A percentile compares a stretch with the other conserved stretches of the same genome.
Evolutionary conservation across 148 eudicot species (phyloP).

Genomic region (Vaccinium corymbosum): DNA sequence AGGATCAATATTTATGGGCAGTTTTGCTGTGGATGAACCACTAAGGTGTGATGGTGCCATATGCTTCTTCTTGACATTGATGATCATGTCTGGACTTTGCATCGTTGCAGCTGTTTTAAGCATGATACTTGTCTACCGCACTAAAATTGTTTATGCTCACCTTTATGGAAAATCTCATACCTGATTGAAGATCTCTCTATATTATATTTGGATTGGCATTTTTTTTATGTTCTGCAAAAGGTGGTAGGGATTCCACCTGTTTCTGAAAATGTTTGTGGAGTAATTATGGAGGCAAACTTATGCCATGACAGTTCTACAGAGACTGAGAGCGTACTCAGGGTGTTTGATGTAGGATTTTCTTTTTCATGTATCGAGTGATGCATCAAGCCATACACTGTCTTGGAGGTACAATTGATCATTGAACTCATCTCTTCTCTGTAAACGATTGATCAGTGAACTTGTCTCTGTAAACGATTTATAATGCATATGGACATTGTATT

Average conservation of each 20-base stretch:
- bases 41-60: constrained; percentile 70
- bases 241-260: neutral
- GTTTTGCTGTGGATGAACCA: constrained; percentile 44
- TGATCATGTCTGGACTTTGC: constrained; percentile 82
- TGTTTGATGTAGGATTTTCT: neutral
- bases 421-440: neutral
- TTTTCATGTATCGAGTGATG: neutral
- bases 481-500: neutral
- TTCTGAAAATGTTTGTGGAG: neutral
- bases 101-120: constrained; percentile 59
- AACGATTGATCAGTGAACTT: neutral
- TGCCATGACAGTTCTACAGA: neutral
- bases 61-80: constrained; percentile 75
- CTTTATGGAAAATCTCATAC: constrained; percentile 67
- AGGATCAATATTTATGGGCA: constrained; percentile 19
- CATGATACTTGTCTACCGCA: constrained; percentile 71
- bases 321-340: neutral
- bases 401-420: neutral
- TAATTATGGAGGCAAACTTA: constrained; percentile 5
- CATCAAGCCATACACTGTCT: neutral
- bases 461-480: neutral
- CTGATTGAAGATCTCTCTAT: constrained; percentile 14
- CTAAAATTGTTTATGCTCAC: constrained; percentile 65
- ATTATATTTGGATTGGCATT: neutral
- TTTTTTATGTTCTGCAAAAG: constrained; percentile 1